Conservation (phyloP, 2,329 filamentous ascomycete genomes). For the Alternaria solani region DNA sequence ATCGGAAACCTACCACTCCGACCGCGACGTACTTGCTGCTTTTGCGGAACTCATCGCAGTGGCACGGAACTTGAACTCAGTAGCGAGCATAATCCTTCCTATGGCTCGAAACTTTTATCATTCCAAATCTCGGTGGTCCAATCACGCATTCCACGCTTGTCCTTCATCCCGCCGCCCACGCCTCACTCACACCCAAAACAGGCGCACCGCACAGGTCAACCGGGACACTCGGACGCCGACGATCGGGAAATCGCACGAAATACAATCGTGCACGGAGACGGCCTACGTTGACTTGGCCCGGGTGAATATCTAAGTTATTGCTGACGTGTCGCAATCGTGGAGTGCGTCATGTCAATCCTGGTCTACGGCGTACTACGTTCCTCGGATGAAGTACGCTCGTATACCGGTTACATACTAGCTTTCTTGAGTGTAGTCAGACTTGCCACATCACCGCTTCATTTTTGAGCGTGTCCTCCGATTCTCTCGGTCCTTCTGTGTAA, state of each 20-base stretch:
- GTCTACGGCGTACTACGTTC: neutral
- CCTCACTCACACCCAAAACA: neutral
- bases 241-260: neutral
- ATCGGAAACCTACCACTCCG: neutral
- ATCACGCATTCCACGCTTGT: neutral
- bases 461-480: neutral
- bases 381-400: neutral
- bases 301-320: neutral
- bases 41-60: neutral
- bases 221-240: neutral
- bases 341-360: neutral
- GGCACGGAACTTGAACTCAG: slow-evolving; percentile 2
- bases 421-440: neutral
- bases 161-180: neutral
- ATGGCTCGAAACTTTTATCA: neutral
- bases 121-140: neutral
- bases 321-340: neutral
- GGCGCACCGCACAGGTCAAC: neutral
- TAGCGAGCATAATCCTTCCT: neutral
- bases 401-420: neutral
- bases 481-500: neutral
- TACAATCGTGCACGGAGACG: neutral
- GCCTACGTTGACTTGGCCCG: neutral
- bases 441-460: neutral
- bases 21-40: neutral